Conservation (phyloP, 75 land plant species). For the Selaginella moellendorffii region DNA sequence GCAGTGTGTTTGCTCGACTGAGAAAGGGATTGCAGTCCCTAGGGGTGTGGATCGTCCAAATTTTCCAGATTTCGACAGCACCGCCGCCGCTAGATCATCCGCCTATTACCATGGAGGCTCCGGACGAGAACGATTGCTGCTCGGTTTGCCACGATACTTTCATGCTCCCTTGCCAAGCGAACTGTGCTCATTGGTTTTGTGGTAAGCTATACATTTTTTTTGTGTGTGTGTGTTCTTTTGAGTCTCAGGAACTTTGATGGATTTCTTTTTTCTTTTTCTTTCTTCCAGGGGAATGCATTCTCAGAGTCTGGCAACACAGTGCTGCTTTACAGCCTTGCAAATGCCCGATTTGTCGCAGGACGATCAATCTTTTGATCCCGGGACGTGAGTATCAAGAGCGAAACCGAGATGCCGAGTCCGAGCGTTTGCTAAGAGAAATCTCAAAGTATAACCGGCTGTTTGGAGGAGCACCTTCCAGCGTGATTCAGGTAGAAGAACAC, state of each 20-base stretch:
- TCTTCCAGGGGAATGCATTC: conserved; percentile 59
- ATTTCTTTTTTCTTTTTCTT: neutral
- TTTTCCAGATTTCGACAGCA: neutral
- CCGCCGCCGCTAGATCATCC: neutral
- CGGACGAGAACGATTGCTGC: conserved; percentile 56
- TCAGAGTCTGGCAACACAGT: conserved; percentile 74
- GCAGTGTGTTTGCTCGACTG: neutral
- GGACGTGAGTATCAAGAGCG: conserved; percentile 17
- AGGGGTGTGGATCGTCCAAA: neutral
- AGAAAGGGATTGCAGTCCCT: neutral
- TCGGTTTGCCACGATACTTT: conserved; percentile 60
- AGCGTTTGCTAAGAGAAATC: conserved; percentile 29
- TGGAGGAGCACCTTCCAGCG: conserved; percentile 49
- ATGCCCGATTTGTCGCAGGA: conserved; percentile 83
- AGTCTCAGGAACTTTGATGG: neutral
- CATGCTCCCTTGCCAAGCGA: conserved; percentile 65
- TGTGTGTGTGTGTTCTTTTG: neutral
- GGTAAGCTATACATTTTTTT: conserved; percentile 24
- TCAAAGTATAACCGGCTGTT: conserved; percentile 64
- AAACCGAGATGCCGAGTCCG: conserved; percentile 31
- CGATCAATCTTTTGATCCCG: conserved; percentile 76
- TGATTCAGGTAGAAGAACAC: conserved; percentile 39
- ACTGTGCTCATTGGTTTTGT: conserved; percentile 97
- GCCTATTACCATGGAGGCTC: conserved; percentile 32
- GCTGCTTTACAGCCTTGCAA: conserved; percentile 77